These are phyloP conservation scores for Fusarium succisae DNA, from an alignment of 2,329 filamentous ascomycete species.

Conservation along the genomic window DNA sequence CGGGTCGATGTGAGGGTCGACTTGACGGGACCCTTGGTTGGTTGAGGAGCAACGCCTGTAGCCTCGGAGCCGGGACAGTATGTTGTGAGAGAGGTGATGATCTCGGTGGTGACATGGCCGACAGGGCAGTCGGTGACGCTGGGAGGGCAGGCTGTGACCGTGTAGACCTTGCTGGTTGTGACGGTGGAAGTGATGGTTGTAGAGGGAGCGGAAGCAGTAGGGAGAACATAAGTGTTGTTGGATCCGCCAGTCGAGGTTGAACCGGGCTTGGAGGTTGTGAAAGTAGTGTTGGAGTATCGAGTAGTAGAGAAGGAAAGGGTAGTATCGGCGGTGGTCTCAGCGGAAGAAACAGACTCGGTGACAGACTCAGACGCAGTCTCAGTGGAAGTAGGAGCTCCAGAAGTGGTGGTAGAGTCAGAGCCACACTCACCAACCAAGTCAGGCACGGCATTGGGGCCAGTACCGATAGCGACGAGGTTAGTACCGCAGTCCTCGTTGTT, in stretches of 20 bases:
- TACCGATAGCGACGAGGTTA: conserved; percentile 49
- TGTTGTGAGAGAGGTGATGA: conserved; percentile 46
- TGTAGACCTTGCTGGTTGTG: conserved; percentile 43
- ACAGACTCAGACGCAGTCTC: conserved; percentile 9
- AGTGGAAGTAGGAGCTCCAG: conserved; percentile 24
- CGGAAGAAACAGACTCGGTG: conserved; percentile 5
- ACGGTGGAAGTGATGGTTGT: conserved; percentile 43
- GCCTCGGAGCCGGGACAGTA: conserved; percentile 47
- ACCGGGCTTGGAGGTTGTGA: conserved; percentile 9
- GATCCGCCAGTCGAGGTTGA: conserved; percentile 1
- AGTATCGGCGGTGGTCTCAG: conserved; percentile 8
- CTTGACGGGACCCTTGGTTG: conserved; percentile 31
- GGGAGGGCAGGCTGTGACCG: conserved; percentile 46
- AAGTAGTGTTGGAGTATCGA: conserved; percentile 29
- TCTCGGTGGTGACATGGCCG: conserved; percentile 44
- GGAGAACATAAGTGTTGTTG: conserved; percentile 1
- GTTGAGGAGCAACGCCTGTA: background rate
- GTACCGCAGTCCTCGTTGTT: conserved; percentile 52
- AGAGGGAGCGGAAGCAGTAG: conserved; percentile 13
- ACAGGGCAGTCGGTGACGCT: conserved; percentile 42
- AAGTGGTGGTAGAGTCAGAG: conserved; percentile 24
- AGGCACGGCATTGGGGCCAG: conserved; percentile 51
- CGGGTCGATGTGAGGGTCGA: conserved; percentile 62
- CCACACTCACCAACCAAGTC: conserved; percentile 46
- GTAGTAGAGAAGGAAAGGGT: conserved; percentile 26